Evolutionary conservation across 2,329 filamentous ascomycete species (phyloP).

Genomic region (Aspergillus tamarii): DNA sequence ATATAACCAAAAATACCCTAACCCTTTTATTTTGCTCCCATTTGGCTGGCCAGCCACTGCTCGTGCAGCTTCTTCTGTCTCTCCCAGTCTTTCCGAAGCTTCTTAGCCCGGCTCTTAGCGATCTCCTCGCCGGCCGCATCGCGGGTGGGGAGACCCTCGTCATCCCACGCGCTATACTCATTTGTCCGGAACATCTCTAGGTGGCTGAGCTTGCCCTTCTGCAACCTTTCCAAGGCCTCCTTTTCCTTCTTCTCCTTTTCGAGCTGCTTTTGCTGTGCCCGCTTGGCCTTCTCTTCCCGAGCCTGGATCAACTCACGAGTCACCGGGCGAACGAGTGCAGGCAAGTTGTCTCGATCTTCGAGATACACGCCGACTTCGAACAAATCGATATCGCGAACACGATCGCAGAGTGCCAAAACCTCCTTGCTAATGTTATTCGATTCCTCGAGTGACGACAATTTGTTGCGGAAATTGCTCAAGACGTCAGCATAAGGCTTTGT

Average conservation of each 20-base stretch:
- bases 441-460: constrained; percentile 41
- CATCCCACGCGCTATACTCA: constrained; percentile 10
- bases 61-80: constrained; percentile 60
- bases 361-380: constrained; percentile 85
- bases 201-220: constrained; percentile 62
- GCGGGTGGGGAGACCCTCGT: constrained; percentile 6
- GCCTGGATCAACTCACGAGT: constrained; percentile 60
- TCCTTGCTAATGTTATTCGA: constrained; percentile 66
- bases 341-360: constrained; percentile 73
- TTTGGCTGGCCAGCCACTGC: constrained; percentile 35
- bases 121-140: constrained; percentile 9
- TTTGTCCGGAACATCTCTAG: constrained; percentile 45
- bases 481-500: constrained; percentile 53
- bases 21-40: background rate
- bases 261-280: constrained; percentile 50
- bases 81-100: constrained; percentile 48
- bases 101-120: constrained; percentile 6
- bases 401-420: constrained; percentile 76
- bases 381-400: constrained; percentile 77
- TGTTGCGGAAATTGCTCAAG: constrained; percentile 46
- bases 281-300: constrained; percentile 58
- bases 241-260: constrained; percentile 52
- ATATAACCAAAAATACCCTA: background rate
- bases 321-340: constrained; percentile 72
- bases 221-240: constrained; percentile 54